Evolutionary conservation across 306 rosid genomes (phyloP).

Genomic region (Rubus parviflorus): DNA sequence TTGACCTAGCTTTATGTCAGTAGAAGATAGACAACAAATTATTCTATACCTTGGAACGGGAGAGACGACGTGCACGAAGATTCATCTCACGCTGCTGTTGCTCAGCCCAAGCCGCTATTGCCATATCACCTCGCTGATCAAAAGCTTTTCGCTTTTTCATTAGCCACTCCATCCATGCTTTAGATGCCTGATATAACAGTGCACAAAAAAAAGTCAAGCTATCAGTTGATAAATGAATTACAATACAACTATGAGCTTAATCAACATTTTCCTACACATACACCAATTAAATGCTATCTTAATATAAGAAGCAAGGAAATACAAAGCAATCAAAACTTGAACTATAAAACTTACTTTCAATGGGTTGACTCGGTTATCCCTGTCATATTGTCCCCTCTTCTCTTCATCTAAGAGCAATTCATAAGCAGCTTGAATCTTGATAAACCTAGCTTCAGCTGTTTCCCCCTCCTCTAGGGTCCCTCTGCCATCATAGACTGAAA

Average conservation of each 20-base stretch:
- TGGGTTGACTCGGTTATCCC: slow-evolving; percentile 79
- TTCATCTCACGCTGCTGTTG: slow-evolving; percentile 87
- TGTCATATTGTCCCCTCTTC: slow-evolving; percentile 72
- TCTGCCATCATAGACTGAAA: slow-evolving; percentile 77
- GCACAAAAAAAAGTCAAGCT: slow-evolving; percentile 24
- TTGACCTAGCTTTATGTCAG: not conserved
- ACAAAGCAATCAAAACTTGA: not conserved
- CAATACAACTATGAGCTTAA: not conserved
- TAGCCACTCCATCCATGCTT: slow-evolving; percentile 99
- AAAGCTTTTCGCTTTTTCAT: slow-evolving; percentile 89
- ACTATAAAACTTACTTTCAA: slow-evolving; percentile 67
- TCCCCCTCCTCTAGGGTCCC: slow-evolving; percentile 94
- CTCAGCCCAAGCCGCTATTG: slow-evolving; percentile 97
- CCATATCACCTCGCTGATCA: slow-evolving; percentile 96
- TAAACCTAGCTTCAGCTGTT: slow-evolving; percentile 91
- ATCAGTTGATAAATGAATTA: not conserved
- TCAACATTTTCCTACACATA: not conserved
- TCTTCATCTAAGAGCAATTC: slow-evolving; percentile 73
- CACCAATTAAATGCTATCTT: not conserved
- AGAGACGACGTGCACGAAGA: slow-evolving; percentile 82
- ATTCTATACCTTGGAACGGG: slow-evolving; percentile 79
- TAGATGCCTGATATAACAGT: slow-evolving; percentile 70
- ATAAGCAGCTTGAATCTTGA: slow-evolving; percentile 97
- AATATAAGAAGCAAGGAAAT: slow-evolving; percentile 1
- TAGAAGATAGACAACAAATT: not conserved